Evolutionary conservation across 2,329 filamentous ascomycete genomes (phyloP).

Genomic region (Rhinocladiella similis): DNA sequence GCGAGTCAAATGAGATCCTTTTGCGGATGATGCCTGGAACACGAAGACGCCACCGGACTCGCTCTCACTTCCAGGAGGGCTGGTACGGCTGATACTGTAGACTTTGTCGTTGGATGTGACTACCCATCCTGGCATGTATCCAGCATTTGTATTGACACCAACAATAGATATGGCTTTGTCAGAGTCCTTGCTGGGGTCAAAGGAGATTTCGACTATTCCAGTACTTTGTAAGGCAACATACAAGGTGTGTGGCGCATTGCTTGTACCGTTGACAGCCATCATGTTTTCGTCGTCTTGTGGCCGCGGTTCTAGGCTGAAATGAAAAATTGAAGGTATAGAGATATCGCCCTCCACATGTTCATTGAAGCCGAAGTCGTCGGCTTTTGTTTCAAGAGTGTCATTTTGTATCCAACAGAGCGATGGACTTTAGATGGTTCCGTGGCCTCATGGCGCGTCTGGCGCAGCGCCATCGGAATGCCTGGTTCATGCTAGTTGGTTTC

Average conservation of each 20-base stretch:
- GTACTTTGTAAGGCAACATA: slow-evolving; percentile 17
- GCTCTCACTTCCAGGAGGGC: neutral
- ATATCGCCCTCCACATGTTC: no score
- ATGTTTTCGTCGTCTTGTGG: neutral
- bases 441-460: no score
- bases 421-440: no score
- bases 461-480: no score
- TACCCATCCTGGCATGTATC: slow-evolving; percentile 13
- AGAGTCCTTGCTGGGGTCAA: slow-evolving; percentile 4
- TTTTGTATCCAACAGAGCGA: no score
- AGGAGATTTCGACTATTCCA: slow-evolving; percentile 12
- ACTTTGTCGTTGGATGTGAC: slow-evolving; percentile 4
- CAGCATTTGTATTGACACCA: slow-evolving; percentile 7
- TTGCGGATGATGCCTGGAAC: neutral
- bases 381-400: no score
- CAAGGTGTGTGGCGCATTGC: neutral
- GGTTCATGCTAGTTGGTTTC: no score
- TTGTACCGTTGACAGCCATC: neutral
- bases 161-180: slow-evolving; percentile 10
- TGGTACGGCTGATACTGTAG: slow-evolving; percentile 14
- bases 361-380: no score
- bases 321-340: neutral
- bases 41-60: slow-evolving; percentile 7
- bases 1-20: neutral
- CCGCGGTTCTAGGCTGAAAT: neutral